Conservation (phyloP, 2,329 filamentous ascomycete species). For the Exophiala alcalophila region DNA sequence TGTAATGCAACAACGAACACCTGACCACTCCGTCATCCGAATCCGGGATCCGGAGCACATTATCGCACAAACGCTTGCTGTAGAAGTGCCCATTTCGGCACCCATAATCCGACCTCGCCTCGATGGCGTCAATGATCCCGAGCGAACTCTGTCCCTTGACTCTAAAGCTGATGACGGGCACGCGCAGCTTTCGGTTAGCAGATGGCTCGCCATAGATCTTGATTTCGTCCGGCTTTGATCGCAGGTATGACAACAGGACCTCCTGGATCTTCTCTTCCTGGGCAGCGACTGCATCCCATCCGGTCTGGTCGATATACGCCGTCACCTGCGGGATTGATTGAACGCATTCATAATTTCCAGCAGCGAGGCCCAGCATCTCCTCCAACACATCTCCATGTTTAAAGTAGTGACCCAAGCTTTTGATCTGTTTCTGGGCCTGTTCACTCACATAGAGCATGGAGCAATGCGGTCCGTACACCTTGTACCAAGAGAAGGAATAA, state of each 20-base stretch:
- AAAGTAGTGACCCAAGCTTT: conserved; percentile 65
- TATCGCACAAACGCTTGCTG: conserved; percentile 59
- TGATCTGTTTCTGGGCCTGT: conserved; percentile 54
- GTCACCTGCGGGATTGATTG: conserved; percentile 61
- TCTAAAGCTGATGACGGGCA: conserved; percentile 66
- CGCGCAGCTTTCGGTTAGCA: conserved; percentile 49
- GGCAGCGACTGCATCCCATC: conserved; percentile 53
- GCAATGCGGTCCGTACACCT: conserved; percentile 75
- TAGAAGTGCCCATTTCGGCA: conserved; percentile 70
- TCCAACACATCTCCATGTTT: conserved; percentile 58
- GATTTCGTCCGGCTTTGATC: conserved; percentile 47
- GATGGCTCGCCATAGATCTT: conserved; percentile 59
- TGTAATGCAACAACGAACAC: conserved; percentile 72
- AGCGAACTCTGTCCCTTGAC: conserved; percentile 55
- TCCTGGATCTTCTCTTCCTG: conserved; percentile 62
- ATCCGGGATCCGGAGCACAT: conserved; percentile 54
- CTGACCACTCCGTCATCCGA: conserved; percentile 63
- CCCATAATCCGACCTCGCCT: conserved; percentile 57
- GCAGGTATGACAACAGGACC: conserved; percentile 59
- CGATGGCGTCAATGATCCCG: conserved; percentile 58
- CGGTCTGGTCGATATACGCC: conserved; percentile 52
- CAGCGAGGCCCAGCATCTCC: conserved; percentile 67
- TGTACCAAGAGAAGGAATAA: conserved; percentile 80
- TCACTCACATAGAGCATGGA: conserved; percentile 65
- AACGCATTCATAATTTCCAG: conserved; percentile 67